These are phyloP conservation scores for Sistotremastrum niveocremeum DNA, from an alignment of 768 basidiomycete genomes.

Conservation along the genomic window DNA sequence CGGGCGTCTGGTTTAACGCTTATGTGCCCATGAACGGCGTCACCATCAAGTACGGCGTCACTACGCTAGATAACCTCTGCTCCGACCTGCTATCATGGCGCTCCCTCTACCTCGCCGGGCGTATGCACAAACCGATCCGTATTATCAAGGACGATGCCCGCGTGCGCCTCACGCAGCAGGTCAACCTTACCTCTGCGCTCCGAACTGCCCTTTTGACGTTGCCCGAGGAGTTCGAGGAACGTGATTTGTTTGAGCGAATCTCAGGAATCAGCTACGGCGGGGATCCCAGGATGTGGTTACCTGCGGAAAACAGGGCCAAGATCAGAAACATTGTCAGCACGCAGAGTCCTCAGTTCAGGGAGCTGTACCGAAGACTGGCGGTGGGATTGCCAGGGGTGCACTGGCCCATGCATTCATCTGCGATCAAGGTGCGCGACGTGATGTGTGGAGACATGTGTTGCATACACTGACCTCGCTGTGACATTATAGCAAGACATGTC, in stretches of 20 bases:
- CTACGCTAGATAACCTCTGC: conserved; percentile 80
- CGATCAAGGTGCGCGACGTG: conserved; percentile 25
- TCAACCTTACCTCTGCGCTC: conserved; percentile 84
- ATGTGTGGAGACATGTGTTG: neutral
- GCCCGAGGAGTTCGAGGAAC: conserved; percentile 69
- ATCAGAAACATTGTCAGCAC: conserved; percentile 84
- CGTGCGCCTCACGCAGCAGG: conserved; percentile 82
- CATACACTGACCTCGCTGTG: conserved; percentile 5
- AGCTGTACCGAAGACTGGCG: conserved; percentile 72
- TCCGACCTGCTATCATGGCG: conserved; percentile 88
- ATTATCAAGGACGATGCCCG: conserved; percentile 90
- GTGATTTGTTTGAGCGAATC: conserved; percentile 72
- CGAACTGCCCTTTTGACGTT: conserved; percentile 83
- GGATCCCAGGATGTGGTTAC: conserved; percentile 88
- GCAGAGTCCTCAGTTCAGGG: conserved; percentile 73
- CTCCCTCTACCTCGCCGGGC: conserved; percentile 83
- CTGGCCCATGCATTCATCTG: conserved; percentile 39
- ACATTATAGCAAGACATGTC: conserved; percentile 47
- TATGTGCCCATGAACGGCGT: conserved; percentile 74
- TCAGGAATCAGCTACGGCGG: conserved; percentile 78
- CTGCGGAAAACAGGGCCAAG: conserved; percentile 89
- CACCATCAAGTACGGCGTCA: conserved; percentile 92
- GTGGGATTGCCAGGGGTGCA: conserved; percentile 69
- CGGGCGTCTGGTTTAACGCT: conserved; percentile 95
- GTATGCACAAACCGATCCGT: conserved; percentile 94